Evolutionary conservation across 805 yeast genomes (phyloP).

Genomic region (Yarrowia porcina): DNA sequence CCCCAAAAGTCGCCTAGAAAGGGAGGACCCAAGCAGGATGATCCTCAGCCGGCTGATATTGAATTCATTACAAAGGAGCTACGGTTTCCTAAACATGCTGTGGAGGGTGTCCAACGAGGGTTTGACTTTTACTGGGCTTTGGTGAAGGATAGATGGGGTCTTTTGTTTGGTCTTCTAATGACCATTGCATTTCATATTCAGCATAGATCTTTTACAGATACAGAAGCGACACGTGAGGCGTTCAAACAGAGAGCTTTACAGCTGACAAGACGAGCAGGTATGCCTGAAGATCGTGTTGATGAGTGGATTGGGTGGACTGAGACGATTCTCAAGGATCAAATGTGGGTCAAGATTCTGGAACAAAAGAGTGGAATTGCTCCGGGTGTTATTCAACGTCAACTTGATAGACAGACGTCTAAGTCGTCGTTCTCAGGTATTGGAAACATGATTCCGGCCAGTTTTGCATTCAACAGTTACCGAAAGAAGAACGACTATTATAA

Average conservation of each 20-base stretch:
- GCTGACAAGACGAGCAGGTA: neutral
- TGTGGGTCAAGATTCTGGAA: conserved; percentile 34
- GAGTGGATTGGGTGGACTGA: conserved; percentile 40
- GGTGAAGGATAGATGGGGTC: conserved; percentile 40
- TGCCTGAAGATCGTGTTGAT: conserved; percentile 29
- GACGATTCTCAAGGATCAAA: conserved; percentile 38
- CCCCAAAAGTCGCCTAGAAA: conserved; percentile 20
- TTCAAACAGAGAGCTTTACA: conserved; percentile 20
- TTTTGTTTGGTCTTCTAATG: conserved; percentile 36
- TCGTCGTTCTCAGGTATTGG: conserved; percentile 32
- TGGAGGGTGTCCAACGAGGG: conserved; percentile 34
- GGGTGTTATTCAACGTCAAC: neutral
- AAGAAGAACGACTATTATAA: conserved; percentile 28
- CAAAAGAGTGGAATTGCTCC: conserved; percentile 32
- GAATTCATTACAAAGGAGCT: conserved; percentile 28
- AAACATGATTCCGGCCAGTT: conserved; percentile 31
- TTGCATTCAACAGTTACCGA: conserved; percentile 28
- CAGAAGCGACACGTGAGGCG: neutral
- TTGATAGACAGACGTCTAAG: conserved; percentile 23
- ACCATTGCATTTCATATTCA: conserved; percentile 24
- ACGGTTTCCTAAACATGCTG: conserved; percentile 28
- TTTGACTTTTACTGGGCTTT: conserved; percentile 35
- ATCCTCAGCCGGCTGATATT: conserved; percentile 30
- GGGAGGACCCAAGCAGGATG: conserved; percentile 30
- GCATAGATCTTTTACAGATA: conserved; percentile 3